Conservation (phyloP, 2,329 filamentous ascomycete species). For the Calycina herbarum region DNA sequence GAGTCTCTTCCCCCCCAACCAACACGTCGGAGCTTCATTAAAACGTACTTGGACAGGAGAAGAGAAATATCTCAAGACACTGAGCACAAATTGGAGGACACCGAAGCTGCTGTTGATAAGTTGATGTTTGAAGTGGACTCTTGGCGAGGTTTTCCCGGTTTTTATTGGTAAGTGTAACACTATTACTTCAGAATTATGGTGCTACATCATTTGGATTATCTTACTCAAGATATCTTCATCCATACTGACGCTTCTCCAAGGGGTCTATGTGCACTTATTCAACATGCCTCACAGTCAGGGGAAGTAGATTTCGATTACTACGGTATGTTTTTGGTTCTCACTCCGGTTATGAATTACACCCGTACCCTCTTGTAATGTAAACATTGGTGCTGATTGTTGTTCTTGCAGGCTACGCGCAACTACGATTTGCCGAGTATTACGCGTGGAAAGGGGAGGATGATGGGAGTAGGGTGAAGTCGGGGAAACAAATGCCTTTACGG, state of each 20-base stretch:
- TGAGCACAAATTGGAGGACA: neutral
- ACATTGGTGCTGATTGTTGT: neutral
- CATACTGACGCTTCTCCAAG: neutral
- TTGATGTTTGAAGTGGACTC: neutral
- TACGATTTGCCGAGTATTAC: neutral
- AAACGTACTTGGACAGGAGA: neutral
- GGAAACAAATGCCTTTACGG: neutral
- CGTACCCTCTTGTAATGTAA: neutral
- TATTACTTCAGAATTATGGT: too few relatives aligned
- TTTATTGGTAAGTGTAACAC: neutral
- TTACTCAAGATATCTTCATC: neutral
- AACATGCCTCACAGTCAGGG: neutral
- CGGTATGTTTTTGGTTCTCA: neutral
- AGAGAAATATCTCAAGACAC: neutral
- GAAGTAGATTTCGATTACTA: conserved; percentile 1
- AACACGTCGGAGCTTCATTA: neutral
- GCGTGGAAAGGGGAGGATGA: neutral
- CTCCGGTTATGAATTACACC: neutral
- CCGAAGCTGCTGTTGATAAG: neutral
- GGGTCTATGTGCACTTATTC: conserved; percentile 1
- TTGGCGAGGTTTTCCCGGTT: neutral
- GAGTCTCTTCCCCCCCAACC: neutral
- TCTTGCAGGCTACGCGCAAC: neutral
- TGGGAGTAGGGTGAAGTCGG: neutral
- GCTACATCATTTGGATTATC: too few relatives aligned